These are phyloP conservation scores for Leccinum disarticulatum DNA, from an alignment of 768 basidiomycete species.

Conservation along the genomic window DNA sequence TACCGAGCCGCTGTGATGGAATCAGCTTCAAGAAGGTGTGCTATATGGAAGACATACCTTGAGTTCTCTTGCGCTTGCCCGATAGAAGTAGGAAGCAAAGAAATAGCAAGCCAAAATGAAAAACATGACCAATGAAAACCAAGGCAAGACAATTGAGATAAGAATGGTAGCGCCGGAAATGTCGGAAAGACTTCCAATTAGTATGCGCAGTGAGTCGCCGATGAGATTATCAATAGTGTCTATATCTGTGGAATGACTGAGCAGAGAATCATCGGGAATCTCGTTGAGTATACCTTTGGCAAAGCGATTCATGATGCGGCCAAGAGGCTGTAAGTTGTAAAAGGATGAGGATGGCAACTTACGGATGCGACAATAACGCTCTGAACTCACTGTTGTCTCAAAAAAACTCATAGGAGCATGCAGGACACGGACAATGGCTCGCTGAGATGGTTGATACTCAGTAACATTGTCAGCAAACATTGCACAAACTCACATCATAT, in stretches of 20 bases:
- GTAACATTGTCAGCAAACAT: background rate
- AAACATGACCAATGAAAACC: constrained; percentile 77
- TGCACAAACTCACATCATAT: constrained; percentile 47
- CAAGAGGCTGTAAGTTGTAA: constrained; percentile 54
- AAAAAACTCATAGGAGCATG: constrained; percentile 89
- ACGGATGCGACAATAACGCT: background rate
- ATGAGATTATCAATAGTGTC: constrained; percentile 79
- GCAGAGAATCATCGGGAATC: background rate
- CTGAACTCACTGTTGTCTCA: constrained; percentile 65
- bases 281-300: constrained; percentile 55
- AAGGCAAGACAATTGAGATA: constrained; percentile 74
- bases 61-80: constrained; percentile 81
- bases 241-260: constrained; percentile 44
- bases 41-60: constrained; percentile 48
- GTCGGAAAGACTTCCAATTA: constrained; percentile 56
- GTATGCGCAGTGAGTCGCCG: constrained; percentile 75
- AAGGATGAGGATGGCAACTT: background rate
- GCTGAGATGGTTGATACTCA: constrained; percentile 31
- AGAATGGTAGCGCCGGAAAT: constrained; percentile 78
- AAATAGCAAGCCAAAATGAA: constrained; percentile 62
- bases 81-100: constrained; percentile 79
- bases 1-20: constrained; percentile 52
- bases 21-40: constrained; percentile 2
- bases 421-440: constrained; percentile 68
- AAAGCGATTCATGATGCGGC: constrained; percentile 89